Evolutionary conservation across 164 flowering plant species (phyloP), one percentile per base, ranked within the genome.

Genomic region (Nelumbo lutea): DNA sequence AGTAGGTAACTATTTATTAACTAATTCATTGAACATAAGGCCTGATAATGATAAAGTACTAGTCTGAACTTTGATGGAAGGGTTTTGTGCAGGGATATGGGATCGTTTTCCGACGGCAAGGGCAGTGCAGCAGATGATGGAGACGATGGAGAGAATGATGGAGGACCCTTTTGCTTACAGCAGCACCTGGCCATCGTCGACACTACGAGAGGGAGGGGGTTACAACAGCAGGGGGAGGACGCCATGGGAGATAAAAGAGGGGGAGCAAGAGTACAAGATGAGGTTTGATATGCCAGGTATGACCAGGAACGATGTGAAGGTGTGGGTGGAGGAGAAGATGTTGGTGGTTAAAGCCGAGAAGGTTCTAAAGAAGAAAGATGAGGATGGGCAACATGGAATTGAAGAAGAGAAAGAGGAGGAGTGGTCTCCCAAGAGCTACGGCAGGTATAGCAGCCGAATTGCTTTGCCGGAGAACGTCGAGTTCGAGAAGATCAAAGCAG

Each of bases 241-340:
- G 5, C 96, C 96, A 42, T 92, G 97, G 97, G 97, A 87, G 76
- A 87, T 92, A 9, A 87, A 86, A 67, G 97, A 92, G 73, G 78
- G 78, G 0, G 88, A 86, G 6, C 44, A 40, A 0, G 94, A 84
- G 11, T 88, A 83, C 80, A 84, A 80, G 77, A 75, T 88, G 86
- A 84, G 97, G 65, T 92, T 92, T 59, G 96, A 90, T 79, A 86
- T 92, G 96, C 97, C 97, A 0, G 97, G 97, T 0, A 88, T 91
- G 97, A 86, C 85, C 0, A 91, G 81, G 73, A 77, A 84, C 4
- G 97, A 91, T 66, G 95, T 91, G 14, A 91, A 84, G 80, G 80
- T 89, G 1, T 89, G 87, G 83, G 89, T 92, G 1, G 97, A 92
- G 74, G 94, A 92, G 71, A 87, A 82, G 58, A 88, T 90, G 91